Base-by-base conservation (phyloP, 352 stramenopile species). In the Pythium graminicola region DNA sequence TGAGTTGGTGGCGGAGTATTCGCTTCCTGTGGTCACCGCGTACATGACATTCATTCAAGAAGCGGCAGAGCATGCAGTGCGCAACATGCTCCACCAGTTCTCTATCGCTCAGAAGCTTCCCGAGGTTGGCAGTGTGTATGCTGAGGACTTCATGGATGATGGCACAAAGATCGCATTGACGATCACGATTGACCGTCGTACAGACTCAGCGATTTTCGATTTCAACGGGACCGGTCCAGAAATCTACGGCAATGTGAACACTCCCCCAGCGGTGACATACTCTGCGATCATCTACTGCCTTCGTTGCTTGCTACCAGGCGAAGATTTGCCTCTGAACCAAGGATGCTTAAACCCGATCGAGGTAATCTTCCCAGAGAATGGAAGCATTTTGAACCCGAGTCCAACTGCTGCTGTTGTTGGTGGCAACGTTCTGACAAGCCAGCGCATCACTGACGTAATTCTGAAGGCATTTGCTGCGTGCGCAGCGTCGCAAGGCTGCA, bases 1-100 rank as follows among this genome's bases (percentile, higher is more conserved):
- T 23, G 85, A 98, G 31, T 78, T 99, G 24, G 91, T 98, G 17
- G 67, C 70, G 26, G 95, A 99, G 75, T 98, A 98, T 70, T 93
- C 95, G 19, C 65, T 99, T 4, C 70, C 85, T 1, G 83, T 96
- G 22, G 95, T 99, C 6, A 86, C 95, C 23, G 93, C 95, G 24
- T 99, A 99, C 76, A 99, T 99, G 97, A 79, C 85, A 36, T 98
- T 96, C 69, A 99, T 99, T 57, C 96, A 99, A 44, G 65, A 80
- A 87, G 97, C 81, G 3, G 95, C 96, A 0, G 96, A 99, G 67
- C 72, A 85, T 11, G 90, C 93, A 1, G 96, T 99, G n/a, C 83
- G 96, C 45, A 70, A 78, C 33, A 99, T 99, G 96, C 67, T 99
- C 20, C 89, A 96, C 65, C 65, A 90, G 41, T 98, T 98, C 67